phyloP scores from a whole-genome alignment of 352 stramenopile species.

The Thraustochytrium sp. region DNA sequence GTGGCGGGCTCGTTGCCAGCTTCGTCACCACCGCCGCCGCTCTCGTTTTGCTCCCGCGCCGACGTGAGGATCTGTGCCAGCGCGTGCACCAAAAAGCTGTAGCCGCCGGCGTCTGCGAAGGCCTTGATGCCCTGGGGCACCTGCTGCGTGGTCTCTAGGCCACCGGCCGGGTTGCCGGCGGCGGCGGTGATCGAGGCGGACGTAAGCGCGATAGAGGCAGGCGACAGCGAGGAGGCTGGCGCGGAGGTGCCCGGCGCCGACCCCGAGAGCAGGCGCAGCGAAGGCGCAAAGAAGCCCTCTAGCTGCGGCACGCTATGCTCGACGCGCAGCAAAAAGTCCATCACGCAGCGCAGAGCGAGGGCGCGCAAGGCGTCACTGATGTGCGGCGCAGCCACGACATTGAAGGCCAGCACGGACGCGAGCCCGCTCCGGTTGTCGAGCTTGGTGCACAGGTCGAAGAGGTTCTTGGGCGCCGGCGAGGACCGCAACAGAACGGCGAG shows the following conservation, averaged over 20 bases:
- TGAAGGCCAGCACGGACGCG: not conserved
- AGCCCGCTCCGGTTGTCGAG: conserved; percentile 5
- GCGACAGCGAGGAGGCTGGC: no score
- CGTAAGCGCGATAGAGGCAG: no score
- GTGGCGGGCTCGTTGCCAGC: no score
- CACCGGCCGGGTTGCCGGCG: not conserved
- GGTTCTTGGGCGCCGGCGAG: not conserved
- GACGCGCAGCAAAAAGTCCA: not conserved
- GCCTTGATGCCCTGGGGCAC: not conserved
- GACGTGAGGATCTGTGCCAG: not conserved
- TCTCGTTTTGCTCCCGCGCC: no score
- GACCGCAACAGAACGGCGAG: not conserved
- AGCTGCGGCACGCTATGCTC: not conserved
- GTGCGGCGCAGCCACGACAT: not conserved
- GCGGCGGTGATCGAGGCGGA: not conserved
- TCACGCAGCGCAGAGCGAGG: not conserved
- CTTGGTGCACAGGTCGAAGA: conserved; percentile 4
- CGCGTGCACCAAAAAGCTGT: not conserved
- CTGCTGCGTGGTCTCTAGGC: not conserved
- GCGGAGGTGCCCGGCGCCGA: not conserved
- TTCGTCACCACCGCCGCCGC: no score
- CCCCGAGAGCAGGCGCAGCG: not conserved
- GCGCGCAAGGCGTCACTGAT: not conserved
- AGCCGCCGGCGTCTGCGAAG: not conserved
- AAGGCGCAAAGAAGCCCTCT: not conserved